phyloP scores from a whole-genome alignment of 2,329 filamentous ascomycete genomes.

The Emmonsiellopsis sp. region DNA sequence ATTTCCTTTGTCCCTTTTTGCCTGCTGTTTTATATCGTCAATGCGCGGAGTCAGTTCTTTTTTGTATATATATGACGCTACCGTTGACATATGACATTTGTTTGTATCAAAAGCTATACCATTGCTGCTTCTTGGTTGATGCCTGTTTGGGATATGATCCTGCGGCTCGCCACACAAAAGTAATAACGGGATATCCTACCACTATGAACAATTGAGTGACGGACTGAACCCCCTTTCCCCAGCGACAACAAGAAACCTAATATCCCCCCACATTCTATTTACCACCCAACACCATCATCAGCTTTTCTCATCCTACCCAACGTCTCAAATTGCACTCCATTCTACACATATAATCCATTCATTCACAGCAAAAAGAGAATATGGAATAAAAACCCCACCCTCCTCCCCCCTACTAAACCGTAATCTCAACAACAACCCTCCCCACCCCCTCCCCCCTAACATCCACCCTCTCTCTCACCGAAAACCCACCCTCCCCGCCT shows the following conservation, averaged over 20 bases:
- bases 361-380: not conserved
- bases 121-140: too few species aligned
- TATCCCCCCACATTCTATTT: too few species aligned
- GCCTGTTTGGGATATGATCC: too few species aligned
- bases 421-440: slow-evolving; percentile 34
- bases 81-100: not conserved
- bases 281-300: too few species aligned
- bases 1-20: slow-evolving; percentile 3
- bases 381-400: not conserved
- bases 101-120: not conserved
- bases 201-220: too few species aligned
- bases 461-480: slow-evolving; percentile 26
- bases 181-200: too few species aligned
- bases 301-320: too few species aligned
- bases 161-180: too few species aligned
- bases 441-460: slow-evolving; percentile 36
- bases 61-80: slow-evolving; percentile 2
- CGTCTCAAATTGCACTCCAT: too few species aligned
- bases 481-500: slow-evolving; percentile 15
- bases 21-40: slow-evolving; percentile 5
- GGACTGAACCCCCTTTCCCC: too few species aligned
- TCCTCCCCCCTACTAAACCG: not conserved
- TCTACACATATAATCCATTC: too few species aligned
- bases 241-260: too few species aligned
- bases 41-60: not conserved